Conservation (phyloP, 257 asterid genomes). For the Solanum stenotomum region DNA sequence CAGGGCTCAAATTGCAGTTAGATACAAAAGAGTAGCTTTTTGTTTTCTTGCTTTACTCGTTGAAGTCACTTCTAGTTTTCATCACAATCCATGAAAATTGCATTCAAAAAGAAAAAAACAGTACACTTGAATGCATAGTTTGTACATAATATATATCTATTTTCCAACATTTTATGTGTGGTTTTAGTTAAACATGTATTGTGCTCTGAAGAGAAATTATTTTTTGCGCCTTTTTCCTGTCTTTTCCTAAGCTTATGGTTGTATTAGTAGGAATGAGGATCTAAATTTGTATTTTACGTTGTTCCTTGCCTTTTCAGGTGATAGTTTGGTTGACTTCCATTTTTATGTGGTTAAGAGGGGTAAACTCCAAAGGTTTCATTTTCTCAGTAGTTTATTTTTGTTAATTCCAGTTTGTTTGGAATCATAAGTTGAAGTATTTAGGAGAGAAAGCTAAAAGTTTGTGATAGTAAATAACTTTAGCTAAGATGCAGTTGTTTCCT, state of each 20-base stretch:
- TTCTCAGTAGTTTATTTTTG: background rate
- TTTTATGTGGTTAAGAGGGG: background rate
- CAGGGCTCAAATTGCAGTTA: constrained; percentile 29
- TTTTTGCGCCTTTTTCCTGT: no score
- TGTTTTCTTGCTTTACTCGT: background rate
- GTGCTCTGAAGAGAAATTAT: no score
- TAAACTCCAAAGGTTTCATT: background rate
- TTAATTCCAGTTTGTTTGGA: background rate
- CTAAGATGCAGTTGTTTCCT: background rate
- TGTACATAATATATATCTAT: background rate
- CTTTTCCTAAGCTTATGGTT: no score
- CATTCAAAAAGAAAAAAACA: background rate
- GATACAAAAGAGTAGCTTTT: background rate
- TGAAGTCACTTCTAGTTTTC: background rate
- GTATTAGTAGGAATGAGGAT: no score
- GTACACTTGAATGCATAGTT: background rate
- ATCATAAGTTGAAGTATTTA: background rate
- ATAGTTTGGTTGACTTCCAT: background rate
- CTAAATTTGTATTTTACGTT: no score
- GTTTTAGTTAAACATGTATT: background rate
- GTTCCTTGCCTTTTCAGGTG: background rate
- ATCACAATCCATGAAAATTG: background rate
- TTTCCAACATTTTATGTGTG: background rate
- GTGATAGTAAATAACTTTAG: background rate
- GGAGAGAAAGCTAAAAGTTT: background rate